Percentiles rank a stretch among this genome's conserved stretches.
phyloP scores from a whole-genome alignment of 140 eudicot species.

The Stevia rebaudiana region DNA sequence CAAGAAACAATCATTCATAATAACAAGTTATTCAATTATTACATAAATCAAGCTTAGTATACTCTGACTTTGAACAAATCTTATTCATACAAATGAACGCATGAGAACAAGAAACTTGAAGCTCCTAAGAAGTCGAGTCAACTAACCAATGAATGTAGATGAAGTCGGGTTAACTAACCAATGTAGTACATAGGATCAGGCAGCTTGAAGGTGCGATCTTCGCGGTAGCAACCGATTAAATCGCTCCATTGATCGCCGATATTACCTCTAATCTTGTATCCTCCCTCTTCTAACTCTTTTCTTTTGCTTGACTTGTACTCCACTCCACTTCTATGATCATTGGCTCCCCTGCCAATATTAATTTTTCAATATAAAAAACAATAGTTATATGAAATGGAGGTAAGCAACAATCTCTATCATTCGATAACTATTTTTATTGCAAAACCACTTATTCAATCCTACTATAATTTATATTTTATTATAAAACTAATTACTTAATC shows the following conservation, averaged over 20 bases:
- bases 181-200: slow-evolving; percentile 35
- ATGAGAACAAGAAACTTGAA: background rate
- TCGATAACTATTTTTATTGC: no score
- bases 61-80: background rate
- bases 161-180: background rate
- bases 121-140: background rate
- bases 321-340: background rate
- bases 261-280: slow-evolving; percentile 33
- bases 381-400: no score
- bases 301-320: slow-evolving; percentile 21
- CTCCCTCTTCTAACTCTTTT: slow-evolving; percentile 17
- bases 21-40: background rate
- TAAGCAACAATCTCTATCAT: no score
- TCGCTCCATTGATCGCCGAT: slow-evolving; percentile 36
- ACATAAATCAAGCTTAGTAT: background rate
- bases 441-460: no score
- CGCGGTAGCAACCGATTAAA: slow-evolving; percentile 22
- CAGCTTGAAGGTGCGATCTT: slow-evolving; percentile 22
- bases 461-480: no score
- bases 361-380: no score
- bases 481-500: no score
- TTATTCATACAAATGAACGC: background rate
- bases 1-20: no score
- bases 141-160: no score
- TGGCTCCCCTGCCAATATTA: background rate